phyloP scores from a whole-genome alignment of 306 rosid species.

The Sechiopsis laciniata region DNA sequence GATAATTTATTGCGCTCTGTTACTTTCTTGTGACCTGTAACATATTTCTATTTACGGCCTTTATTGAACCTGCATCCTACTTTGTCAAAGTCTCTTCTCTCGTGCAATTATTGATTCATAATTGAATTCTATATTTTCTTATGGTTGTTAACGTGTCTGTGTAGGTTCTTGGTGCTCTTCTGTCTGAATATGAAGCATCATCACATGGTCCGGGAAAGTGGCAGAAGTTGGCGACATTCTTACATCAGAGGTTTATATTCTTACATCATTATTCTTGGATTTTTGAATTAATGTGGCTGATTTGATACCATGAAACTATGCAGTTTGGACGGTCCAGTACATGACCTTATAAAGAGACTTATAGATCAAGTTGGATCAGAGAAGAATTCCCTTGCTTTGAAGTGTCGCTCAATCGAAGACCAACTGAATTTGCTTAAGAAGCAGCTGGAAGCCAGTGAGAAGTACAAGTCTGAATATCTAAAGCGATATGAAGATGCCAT shows the following conservation, averaged over 20 bases:
- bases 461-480: slow-evolving; percentile 64
- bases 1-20: not conserved
- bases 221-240: slow-evolving; percentile 67
- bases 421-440: slow-evolving; percentile 57
- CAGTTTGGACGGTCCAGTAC: slow-evolving; percentile 87
- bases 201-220: slow-evolving; percentile 85
- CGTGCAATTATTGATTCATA: not conserved
- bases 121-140: not conserved
- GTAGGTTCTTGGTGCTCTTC: slow-evolving; percentile 85
- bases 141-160: slow-evolving; percentile 23
- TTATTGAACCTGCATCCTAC: not conserved
- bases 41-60: not conserved
- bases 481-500: slow-evolving; percentile 82
- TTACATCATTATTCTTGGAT: not conserved
- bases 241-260: slow-evolving; percentile 65
- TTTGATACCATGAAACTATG: slow-evolving; percentile 17
- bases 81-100: not conserved
- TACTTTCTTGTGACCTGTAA: not conserved
- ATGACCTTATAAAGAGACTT: slow-evolving; percentile 63
- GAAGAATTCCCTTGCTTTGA: slow-evolving; percentile 55
- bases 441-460: slow-evolving; percentile 78
- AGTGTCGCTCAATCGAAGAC: slow-evolving; percentile 67
- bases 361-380: slow-evolving; percentile 74
- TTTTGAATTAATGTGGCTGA: not conserved
- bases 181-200: slow-evolving; percentile 67